Base-by-base conservation (phyloP, 1,284 basidiomycete species). In the Trichosporon sp. region DNA sequence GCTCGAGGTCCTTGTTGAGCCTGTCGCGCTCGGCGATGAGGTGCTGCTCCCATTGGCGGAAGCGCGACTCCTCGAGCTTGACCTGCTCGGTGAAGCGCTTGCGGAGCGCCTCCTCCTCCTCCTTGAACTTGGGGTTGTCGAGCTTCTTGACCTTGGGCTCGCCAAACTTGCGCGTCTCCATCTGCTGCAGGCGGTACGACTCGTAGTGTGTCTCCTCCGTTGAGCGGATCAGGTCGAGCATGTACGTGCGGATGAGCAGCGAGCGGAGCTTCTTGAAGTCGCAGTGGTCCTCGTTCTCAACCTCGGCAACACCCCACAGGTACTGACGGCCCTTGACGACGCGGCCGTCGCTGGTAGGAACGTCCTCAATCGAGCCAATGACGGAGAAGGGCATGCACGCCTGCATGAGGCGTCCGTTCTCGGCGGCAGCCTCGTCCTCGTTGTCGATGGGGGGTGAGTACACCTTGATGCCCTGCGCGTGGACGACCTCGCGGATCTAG, bases 11-110 rank as follows among this genome's bases (percentile, higher is more conserved):
- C 85, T 97, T 97, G 89, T 98, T 98, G 87, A 98, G 90, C 67
- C 95, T 89, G 85, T 98, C 95, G 80, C 95, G 90, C 86, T 98
- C 95, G 69, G 93, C 92, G 75, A 98, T 97, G 79, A 98, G 92
- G 86, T 98, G 96, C 86, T 97, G 94, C 85, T 98, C 96, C 97
- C 97, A 99, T 81, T 98, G 95, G 82, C 97, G 90, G 89, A 99
- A 99, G 73, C 97, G 88, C 11, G 92, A 89, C 84, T 99, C 96
- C 87, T 99, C 96, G 73, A 95, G 88, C 88, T 99, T 99, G 88
- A 99, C 97, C 87, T 99, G 96, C 85, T 99, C 97, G 40, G 96
- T 99, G 86, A 99, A 99, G 74, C 95, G 90, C 88, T 96, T 98
- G 80, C 96, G 88, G 75, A 99, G 89, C 74, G 90, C 88, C 85